Percentiles rank a stretch among this genome's conserved stretches.
Conservation (phyloP, 305 asterid genomes). For the Stenogyne calaminthoides region DNA sequence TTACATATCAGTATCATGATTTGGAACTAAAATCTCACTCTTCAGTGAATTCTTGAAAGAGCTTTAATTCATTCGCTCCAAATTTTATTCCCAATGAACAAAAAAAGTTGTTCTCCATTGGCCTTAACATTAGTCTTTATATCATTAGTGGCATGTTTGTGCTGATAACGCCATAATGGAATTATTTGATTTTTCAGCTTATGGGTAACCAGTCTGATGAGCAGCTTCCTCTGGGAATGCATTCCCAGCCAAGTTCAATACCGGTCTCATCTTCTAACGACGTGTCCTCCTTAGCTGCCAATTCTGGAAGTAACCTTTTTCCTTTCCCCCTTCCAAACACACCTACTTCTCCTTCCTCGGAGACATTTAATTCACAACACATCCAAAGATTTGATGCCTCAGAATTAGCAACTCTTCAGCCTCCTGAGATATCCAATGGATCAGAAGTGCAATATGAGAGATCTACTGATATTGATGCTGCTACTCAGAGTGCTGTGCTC, state of each 20-base stretch:
- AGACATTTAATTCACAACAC: conserved; percentile 28
- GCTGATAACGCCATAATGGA: conserved; percentile 22
- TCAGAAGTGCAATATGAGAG: conserved; percentile 40
- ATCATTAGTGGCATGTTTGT: not conserved
- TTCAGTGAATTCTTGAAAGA: not conserved
- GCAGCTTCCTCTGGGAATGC: conserved; percentile 57
- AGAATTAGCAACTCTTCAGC: conserved; percentile 18
- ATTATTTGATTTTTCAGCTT: conserved; percentile 30
- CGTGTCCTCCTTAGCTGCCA: conserved; percentile 26
- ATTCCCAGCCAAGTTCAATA: conserved; percentile 35
- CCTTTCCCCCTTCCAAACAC: conserved; percentile 42
- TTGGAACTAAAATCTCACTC: not conserved
- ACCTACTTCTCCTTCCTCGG: conserved; percentile 22
- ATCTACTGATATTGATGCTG: conserved; percentile 61
- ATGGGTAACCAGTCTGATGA: conserved; percentile 53
- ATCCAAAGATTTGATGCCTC: conserved; percentile 23
- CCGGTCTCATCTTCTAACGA: conserved; percentile 30
- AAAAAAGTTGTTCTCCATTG: conserved; percentile 1
- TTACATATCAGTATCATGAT: not conserved
- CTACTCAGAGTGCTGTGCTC: conserved; percentile 75
- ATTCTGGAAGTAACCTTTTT: conserved; percentile 37
- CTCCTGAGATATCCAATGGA: conserved; percentile 34
- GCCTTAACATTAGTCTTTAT: not conserved
- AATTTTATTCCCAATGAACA: conserved; percentile 1
- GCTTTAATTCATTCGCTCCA: not conserved